phyloP scores from a whole-genome alignment of 495 filamentous ascomycete genomes.

The Tuber brumale region DNA sequence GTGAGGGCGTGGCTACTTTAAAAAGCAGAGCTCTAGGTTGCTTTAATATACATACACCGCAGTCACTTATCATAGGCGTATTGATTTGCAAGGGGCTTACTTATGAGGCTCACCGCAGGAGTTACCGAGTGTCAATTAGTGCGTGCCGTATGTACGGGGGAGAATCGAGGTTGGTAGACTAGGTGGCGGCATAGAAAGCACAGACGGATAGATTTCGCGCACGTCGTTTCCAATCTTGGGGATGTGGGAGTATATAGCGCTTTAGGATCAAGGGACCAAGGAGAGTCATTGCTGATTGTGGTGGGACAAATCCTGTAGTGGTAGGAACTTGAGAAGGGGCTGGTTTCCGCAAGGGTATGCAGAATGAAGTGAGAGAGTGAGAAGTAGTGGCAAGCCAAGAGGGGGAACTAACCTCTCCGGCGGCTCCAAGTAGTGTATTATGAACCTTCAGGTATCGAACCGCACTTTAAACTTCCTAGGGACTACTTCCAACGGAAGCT shows the following conservation, averaged over 20 bases:
- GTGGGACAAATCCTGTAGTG: slow-evolving; percentile 20
- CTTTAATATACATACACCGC: slow-evolving; percentile 12
- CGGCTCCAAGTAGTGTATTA: slow-evolving; percentile 16
- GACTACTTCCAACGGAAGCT: not conserved
- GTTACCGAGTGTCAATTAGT: slow-evolving; percentile 30
- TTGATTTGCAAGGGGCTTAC: slow-evolving; percentile 32
- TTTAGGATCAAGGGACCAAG: slow-evolving; percentile 23
- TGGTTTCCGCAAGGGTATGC: slow-evolving; percentile 26
- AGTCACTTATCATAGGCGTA: slow-evolving; percentile 27
- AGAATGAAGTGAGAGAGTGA: not conserved
- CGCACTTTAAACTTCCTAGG: not conserved
- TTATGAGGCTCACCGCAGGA: slow-evolving; percentile 36
- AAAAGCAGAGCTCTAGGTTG: slow-evolving; percentile 30
- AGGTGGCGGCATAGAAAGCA: slow-evolving; percentile 21
- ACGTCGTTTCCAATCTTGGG: slow-evolving; percentile 26
- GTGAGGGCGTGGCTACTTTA: slow-evolving; percentile 32
- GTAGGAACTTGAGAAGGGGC: slow-evolving; percentile 33
- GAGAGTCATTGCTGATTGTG: slow-evolving; percentile 30
- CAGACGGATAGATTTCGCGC: slow-evolving; percentile 29
- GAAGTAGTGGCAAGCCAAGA: not conserved
- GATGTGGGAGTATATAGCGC: slow-evolving; percentile 24
- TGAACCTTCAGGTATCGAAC: not conserved
- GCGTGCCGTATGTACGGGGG: slow-evolving; percentile 7
- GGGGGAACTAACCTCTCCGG: slow-evolving; percentile 22
- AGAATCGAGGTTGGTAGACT: slow-evolving; percentile 9